These are phyloP conservation scores for Fusarium abutilonis DNA, from an alignment of 2,329 filamentous ascomycete genomes.

Conservation along the genomic window DNA sequence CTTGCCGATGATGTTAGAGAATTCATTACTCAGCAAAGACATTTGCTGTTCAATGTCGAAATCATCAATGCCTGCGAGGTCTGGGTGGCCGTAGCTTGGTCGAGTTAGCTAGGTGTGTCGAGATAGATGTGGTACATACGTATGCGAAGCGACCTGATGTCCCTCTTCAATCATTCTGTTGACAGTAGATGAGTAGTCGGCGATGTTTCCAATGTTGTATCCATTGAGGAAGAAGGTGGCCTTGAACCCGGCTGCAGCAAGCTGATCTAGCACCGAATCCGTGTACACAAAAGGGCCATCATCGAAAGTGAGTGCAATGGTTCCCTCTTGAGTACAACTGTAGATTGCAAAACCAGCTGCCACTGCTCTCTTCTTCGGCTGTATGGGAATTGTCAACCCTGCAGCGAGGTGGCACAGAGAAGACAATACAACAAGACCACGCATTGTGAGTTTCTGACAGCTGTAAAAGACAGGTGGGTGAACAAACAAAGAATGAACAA, in stretches of 20 bases:
- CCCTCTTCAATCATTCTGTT: constrained; percentile 15
- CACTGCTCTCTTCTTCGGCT: constrained; percentile 1
- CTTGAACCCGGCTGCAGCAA: constrained; percentile 7
- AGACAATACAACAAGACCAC: background rate
- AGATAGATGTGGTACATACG: background rate
- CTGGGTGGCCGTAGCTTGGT: constrained; percentile 9
- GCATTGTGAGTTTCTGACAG: constrained; percentile 1
- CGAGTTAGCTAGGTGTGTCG: background rate
- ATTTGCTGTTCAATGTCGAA: constrained; percentile 23
- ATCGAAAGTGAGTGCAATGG: constrained; percentile 25
- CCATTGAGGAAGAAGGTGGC: constrained; percentile 27
- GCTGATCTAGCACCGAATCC: constrained; percentile 22
- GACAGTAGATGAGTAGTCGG: constrained; percentile 15
- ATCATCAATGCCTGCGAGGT: constrained; percentile 10
- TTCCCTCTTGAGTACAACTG: constrained; percentile 13
- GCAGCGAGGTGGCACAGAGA: background rate
- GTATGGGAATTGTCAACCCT: background rate
- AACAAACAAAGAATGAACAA: background rate
- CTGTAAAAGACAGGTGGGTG: accelerated
- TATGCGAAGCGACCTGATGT: constrained; percentile 22
- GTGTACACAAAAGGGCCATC: constrained; percentile 18
- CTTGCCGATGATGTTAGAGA: constrained; percentile 18
- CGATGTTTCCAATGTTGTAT: constrained; percentile 9
- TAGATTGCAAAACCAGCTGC: constrained; percentile 8
- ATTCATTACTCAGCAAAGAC: constrained; percentile 1